phyloP scores from a whole-genome alignment of 441 rosid genomes.

The Geranium incanum region DNA sequence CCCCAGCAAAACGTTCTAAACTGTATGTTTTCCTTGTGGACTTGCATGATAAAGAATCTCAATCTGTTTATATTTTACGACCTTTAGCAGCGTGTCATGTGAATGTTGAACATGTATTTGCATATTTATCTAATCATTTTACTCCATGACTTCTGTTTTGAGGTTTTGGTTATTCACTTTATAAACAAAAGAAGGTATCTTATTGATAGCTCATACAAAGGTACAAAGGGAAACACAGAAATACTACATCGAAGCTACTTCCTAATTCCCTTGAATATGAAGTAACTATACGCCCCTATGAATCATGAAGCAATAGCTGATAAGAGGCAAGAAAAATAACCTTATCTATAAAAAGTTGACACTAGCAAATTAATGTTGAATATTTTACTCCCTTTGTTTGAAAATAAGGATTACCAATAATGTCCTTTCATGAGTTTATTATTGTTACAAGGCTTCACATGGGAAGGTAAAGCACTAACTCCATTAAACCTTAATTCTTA shows the following conservation, averaged over 20 bases:
- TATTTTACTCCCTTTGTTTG: neutral
- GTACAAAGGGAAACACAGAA: neutral
- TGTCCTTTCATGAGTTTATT: neutral
- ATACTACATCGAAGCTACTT: neutral
- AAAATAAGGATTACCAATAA: neutral
- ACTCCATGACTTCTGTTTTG: too few species aligned
- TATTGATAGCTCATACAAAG: neutral
- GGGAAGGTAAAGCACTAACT: neutral
- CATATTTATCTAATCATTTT: too few species aligned
- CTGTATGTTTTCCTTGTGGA: constrained; percentile 32
- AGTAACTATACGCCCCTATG: neutral
- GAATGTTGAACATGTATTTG: too few species aligned
- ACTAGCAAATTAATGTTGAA: too few species aligned
- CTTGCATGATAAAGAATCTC: neutral
- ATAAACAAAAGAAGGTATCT: too few species aligned
- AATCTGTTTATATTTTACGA: neutral
- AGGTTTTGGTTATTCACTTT: too few species aligned
- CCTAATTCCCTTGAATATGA: neutral
- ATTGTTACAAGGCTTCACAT: neutral
- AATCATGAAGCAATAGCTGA: neutral
- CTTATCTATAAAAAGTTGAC: neutral
- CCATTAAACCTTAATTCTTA: neutral
- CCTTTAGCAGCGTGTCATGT: neutral
- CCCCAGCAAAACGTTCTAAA: constrained; percentile 49
- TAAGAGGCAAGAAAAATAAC: neutral